A percentile compares a stretch with the other conserved stretches of the same genome.
Conservation (phyloP, 2,329 filamentous ascomycete genomes). For the Parastagonospora avenae region DNA sequence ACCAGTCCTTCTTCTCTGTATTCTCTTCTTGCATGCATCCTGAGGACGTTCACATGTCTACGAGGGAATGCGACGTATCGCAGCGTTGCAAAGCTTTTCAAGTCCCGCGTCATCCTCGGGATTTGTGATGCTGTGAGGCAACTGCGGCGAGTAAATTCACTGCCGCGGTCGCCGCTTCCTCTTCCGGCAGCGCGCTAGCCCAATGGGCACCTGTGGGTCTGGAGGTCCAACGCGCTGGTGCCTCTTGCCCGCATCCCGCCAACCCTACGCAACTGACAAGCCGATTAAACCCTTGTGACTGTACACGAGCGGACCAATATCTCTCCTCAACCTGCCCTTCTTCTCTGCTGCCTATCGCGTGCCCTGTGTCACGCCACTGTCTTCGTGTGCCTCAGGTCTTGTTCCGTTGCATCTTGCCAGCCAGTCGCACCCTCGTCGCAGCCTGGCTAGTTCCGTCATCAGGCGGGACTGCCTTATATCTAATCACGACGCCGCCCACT, state of each 20-base stretch:
- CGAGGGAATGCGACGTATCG: too few species aligned
- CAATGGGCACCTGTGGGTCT: not conserved
- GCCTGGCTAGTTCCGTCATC: constrained; percentile 51
- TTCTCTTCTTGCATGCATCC: too few species aligned
- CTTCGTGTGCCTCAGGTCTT: constrained; percentile 9
- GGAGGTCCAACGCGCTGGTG: not conserved
- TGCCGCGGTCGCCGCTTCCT: constrained; percentile 16
- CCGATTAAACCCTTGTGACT: constrained; percentile 27
- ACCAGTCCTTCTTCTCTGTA: too few species aligned
- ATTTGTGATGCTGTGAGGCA: constrained; percentile 8
- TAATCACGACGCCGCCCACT: constrained; percentile 46
- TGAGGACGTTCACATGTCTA: too few species aligned
- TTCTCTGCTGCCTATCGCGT: constrained; percentile 14
- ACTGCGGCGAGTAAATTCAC: constrained; percentile 20
- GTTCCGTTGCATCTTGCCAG: constrained; percentile 3
- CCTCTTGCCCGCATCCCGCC: constrained; percentile 14
- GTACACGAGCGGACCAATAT: constrained; percentile 33
- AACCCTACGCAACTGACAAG: constrained; percentile 11
- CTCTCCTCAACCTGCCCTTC: constrained; percentile 5
- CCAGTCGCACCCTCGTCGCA: constrained; percentile 23
- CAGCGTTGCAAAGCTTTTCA: not conserved
- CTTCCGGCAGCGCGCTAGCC: constrained; percentile 5
- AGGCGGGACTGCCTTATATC: constrained; percentile 42
- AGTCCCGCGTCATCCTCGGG: not conserved
- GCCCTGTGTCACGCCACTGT: constrained; percentile 10